A percentile compares a stretch with the other conserved stretches of the same genome.
These are phyloP conservation scores for Coniferiporia sulphurascens DNA, from an alignment of 1,284 basidiomycete genomes.

Conservation along the genomic window DNA sequence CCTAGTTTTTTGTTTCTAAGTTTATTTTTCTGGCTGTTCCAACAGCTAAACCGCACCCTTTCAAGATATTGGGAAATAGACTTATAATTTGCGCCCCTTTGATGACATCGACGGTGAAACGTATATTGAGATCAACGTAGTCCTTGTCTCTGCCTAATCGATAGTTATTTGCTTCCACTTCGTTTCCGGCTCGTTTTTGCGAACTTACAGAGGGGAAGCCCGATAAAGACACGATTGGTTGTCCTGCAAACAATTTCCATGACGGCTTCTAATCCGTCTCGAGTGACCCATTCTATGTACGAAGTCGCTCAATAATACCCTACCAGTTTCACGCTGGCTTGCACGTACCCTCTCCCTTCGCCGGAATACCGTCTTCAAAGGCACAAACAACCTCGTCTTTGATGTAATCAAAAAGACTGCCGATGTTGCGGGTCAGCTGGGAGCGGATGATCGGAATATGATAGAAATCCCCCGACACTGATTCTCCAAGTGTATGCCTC, in stretches of 20 bases:
- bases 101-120: conserved; percentile 1
- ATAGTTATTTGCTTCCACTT: neutral
- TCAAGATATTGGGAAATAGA: conserved; percentile 4
- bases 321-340: neutral
- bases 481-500: conserved; percentile 11
- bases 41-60: neutral
- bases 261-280: conserved; percentile 21
- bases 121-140: conserved; percentile 5
- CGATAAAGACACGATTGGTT: conserved; percentile 36
- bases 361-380: conserved; percentile 18
- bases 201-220: conserved; percentile 34
- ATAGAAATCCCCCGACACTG: no score
- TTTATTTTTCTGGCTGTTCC: neutral
- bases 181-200: neutral
- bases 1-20: conserved; percentile 8
- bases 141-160: conserved; percentile 10
- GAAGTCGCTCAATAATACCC: neutral
- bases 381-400: conserved; percentile 20
- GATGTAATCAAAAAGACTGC: conserved; percentile 18
- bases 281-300: conserved; percentile 30
- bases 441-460: conserved; percentile 18
- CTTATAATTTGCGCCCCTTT: conserved; percentile 10
- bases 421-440: conserved; percentile 21
- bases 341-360: conserved; percentile 9
- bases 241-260: conserved; percentile 28